These are phyloP conservation scores for Fusarium gaditjirri DNA, from an alignment of 2,329 filamentous ascomycete genomes.

Conservation along the genomic window DNA sequence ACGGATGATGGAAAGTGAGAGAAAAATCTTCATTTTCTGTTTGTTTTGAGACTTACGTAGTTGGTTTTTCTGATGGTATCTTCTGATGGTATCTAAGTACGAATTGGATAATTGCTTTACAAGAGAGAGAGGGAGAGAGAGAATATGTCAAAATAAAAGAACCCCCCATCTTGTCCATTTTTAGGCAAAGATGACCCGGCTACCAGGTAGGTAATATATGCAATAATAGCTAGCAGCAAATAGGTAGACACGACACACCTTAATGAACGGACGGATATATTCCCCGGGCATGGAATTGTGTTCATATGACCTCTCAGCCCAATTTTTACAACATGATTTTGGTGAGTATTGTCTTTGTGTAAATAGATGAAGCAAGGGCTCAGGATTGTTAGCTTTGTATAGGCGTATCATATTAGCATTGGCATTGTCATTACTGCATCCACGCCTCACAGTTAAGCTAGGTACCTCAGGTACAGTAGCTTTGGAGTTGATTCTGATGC, in stretches of 20 bases:
- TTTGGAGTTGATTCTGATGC: constrained; percentile 16
- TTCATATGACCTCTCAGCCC: constrained; percentile 31
- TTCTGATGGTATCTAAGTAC: neutral
- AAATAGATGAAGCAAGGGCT: neutral
- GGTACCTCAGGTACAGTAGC: no score
- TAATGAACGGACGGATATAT: constrained; percentile 3
- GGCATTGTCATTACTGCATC: constrained; percentile 21
- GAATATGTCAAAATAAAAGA: neutral
- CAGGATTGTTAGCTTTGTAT: neutral
- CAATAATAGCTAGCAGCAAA: neutral
- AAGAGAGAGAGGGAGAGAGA: neutral
- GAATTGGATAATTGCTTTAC: neutral
- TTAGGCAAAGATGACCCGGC: neutral
- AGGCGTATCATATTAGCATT: neutral
- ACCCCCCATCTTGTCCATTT: neutral
- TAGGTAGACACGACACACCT: neutral
- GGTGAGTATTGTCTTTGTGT: neutral
- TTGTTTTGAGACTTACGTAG: neutral
- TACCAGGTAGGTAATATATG: constrained; percentile 1
- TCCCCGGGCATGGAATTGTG: constrained; percentile 26
- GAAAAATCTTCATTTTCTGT: constrained; percentile 7
- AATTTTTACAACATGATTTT: constrained; percentile 10
- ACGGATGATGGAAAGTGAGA: constrained; percentile 21
- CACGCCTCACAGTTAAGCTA: constrained; percentile 15
- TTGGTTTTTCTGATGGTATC: neutral